Conservation (phyloP, 371 early-diverging fungal genomes). For the Dinochytrium kinnereticum region DNA sequence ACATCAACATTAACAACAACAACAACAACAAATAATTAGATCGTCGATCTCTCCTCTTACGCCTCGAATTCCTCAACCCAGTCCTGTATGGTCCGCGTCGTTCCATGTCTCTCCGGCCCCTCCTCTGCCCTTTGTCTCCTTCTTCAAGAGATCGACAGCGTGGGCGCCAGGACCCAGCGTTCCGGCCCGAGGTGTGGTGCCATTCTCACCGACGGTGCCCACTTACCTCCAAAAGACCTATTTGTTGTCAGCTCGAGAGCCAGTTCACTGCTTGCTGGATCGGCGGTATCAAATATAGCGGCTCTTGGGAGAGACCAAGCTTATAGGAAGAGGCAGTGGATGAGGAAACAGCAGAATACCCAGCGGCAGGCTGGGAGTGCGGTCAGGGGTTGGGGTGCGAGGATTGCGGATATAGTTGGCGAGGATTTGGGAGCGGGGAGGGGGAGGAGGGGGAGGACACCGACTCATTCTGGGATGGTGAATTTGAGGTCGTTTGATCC, state of each 20-base stretch:
- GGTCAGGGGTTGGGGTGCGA: not conserved
- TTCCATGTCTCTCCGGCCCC: not conserved
- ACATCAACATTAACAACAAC: not conserved
- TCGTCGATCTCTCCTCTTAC: conserved; percentile 14
- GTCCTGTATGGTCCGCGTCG: not conserved
- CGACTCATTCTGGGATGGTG: no score
- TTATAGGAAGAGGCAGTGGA: not conserved
- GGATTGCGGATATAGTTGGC: not conserved
- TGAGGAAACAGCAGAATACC: no score
- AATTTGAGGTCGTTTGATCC: no score
- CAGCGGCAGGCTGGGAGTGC: no score
- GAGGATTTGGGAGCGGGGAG: no score
- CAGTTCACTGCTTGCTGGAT: not conserved
- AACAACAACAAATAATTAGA: not conserved
- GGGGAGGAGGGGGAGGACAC: no score
- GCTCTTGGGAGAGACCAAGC: not conserved
- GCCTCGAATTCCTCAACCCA: not conserved
- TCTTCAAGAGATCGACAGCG: conserved; percentile 8
- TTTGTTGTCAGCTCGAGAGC: not conserved
- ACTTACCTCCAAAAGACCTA: not conserved
- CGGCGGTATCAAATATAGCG: conserved; percentile 16
- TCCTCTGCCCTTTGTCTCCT: not conserved
- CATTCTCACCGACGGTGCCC: not conserved
- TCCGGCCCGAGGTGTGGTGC: no score
- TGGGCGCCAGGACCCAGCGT: no score